These are phyloP conservation scores for Lasiodiplodia gonubiensis DNA, from an alignment of 2,329 filamentous ascomycete genomes.

Conservation along the genomic window DNA sequence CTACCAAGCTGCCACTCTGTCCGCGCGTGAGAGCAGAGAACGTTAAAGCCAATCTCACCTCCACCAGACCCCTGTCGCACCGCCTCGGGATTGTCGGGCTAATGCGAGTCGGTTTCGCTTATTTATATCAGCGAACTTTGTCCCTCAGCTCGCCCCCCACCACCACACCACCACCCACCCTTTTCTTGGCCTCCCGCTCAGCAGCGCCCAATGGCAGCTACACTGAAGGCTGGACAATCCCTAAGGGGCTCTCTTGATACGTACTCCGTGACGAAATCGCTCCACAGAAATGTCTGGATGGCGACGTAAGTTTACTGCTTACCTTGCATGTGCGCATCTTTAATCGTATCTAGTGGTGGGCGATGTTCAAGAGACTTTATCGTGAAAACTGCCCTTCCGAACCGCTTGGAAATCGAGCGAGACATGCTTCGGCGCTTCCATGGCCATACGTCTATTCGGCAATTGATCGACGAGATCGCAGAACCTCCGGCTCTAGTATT, in stretches of 20 bases:
- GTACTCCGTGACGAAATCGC: background rate
- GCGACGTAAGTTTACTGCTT: background rate
- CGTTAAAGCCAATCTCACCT: too few relatives aligned
- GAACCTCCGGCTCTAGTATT: background rate
- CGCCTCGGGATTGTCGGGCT: too few relatives aligned
- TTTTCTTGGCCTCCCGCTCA: too few relatives aligned
- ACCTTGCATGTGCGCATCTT: background rate
- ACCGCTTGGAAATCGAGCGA: background rate
- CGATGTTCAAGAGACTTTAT: background rate
- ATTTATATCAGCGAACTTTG: too few relatives aligned
- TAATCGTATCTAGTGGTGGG: background rate
- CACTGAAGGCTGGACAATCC: background rate
- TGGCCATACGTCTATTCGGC: background rate
- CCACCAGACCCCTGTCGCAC: too few relatives aligned
- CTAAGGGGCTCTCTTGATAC: background rate
- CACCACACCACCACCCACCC: too few relatives aligned
- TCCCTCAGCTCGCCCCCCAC: too few relatives aligned
- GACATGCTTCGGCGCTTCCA: background rate
- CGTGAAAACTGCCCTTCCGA: background rate
- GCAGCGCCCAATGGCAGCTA: slow-evolving; percentile 4
- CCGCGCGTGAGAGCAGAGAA: too few relatives aligned
- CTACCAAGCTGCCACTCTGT: too few relatives aligned
- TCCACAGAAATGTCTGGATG: background rate
- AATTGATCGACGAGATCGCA: background rate
- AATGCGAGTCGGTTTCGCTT: too few relatives aligned